Percentiles rank a stretch among this genome's conserved stretches.
phyloP scores from a whole-genome alignment of 257 asterid species.

The Avicennia marina region DNA sequence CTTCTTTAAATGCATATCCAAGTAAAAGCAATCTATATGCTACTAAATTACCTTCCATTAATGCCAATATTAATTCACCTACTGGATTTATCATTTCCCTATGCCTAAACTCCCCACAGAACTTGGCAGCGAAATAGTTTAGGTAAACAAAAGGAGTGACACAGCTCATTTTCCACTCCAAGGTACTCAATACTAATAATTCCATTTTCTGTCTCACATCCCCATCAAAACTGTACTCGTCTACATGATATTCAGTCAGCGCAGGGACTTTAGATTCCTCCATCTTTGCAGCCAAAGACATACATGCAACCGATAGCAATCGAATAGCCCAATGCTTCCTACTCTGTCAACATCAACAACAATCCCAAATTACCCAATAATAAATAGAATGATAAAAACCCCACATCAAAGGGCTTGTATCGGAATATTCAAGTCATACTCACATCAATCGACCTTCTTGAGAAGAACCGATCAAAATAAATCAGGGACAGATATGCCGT shows the following conservation, averaged over 20 bases:
- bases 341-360: slow-evolving; percentile 21
- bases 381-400: neutral
- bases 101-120: too few relatives aligned
- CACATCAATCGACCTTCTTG: slow-evolving; percentile 41
- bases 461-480: slow-evolving; percentile 44
- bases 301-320: slow-evolving; percentile 46
- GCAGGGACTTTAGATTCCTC: slow-evolving; percentile 41
- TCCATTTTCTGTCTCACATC: slow-evolving; percentile 51
- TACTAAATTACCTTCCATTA: too few relatives aligned
- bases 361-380: neutral
- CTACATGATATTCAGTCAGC: slow-evolving; percentile 31
- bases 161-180: slow-evolving; percentile 57
- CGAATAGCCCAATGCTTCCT: slow-evolving; percentile 34
- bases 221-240: slow-evolving; percentile 34
- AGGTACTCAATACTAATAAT: slow-evolving; percentile 37
- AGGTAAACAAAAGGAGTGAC: slow-evolving; percentile 50
- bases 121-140: slow-evolving; percentile 34
- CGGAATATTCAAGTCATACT: too few relatives aligned
- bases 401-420: neutral
- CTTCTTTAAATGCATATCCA: too few relatives aligned
- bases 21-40: too few relatives aligned
- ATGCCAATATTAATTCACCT: too few relatives aligned
- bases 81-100: too few relatives aligned
- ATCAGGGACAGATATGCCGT: slow-evolving; percentile 47
- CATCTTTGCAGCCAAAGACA: slow-evolving; percentile 68